A percentile compares a stretch with the other conserved stretches of the same genome.
These are phyloP conservation scores for Saitozyma sp. DNA, from an alignment of 768 basidiomycete species.

Conservation along the genomic window DNA sequence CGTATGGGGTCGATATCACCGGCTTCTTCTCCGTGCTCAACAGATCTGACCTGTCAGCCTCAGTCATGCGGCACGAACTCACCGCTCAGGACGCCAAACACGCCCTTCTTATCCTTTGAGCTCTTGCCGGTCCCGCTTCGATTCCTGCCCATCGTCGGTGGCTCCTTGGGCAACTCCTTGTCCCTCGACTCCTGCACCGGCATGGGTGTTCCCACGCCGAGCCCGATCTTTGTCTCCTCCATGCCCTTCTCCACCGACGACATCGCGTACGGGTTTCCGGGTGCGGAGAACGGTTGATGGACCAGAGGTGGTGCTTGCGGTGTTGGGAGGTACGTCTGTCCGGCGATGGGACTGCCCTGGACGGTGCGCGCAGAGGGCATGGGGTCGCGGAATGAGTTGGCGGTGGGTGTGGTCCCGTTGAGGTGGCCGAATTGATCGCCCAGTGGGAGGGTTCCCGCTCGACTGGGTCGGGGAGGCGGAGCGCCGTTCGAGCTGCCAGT, in stretches of 20 bases:
- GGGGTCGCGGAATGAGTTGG: constrained; percentile 6
- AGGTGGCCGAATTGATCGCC: constrained; percentile 18
- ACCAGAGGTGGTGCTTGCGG: constrained; percentile 20
- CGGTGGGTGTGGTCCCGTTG: constrained; percentile 18
- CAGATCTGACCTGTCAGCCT: constrained; percentile 32
- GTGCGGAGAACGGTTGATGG: constrained; percentile 43
- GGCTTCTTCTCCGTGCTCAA: constrained; percentile 51
- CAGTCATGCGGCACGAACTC: constrained; percentile 7
- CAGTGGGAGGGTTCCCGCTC: constrained; percentile 48
- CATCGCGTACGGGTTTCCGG: constrained; percentile 38
- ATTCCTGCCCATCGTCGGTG: constrained; percentile 36
- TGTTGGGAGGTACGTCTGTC: constrained; percentile 2
- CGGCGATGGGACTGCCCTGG: no score
- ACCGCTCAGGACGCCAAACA: constrained; percentile 52
- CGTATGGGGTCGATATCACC: constrained; percentile 96
- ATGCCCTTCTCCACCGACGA: constrained; percentile 30
- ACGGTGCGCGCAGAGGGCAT: no score
- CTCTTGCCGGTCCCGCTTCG: constrained; percentile 50
- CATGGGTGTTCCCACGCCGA: constrained; percentile 39
- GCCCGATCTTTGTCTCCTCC: constrained; percentile 38
- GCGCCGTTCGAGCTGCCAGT: constrained; percentile 1
- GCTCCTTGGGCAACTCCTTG: constrained; percentile 48
- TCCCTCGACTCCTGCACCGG: constrained; percentile 33
- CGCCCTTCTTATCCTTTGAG: constrained; percentile 51
- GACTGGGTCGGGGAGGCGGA: constrained; percentile 44